Evolutionary conservation across 1,139 yeast species (phyloP).

Genomic region (Suhomyces yuchorum): DNA sequence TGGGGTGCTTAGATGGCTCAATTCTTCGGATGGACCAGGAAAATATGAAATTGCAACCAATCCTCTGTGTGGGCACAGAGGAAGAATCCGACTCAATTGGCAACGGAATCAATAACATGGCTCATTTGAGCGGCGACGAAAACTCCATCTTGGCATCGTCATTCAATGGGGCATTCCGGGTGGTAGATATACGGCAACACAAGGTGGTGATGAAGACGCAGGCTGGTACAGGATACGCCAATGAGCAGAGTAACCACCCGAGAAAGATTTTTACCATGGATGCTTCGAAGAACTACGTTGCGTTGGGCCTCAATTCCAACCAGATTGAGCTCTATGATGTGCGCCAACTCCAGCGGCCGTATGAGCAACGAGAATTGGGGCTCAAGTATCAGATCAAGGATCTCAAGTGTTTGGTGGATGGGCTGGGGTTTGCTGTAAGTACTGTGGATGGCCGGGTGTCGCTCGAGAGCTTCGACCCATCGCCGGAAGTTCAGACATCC

Average conservation of each 20-base stretch:
- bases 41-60: conserved; percentile 30
- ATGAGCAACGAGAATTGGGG: conserved; percentile 65
- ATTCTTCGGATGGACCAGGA: conserved; percentile 47
- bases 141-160: conserved; percentile 51
- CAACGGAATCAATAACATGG: conserved; percentile 35
- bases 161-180: conserved; percentile 53
- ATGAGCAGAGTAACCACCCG: neutral
- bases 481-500: conserved; percentile 44
- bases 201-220: conserved; percentile 15
- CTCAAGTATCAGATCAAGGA: conserved; percentile 71
- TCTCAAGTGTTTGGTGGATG: conserved; percentile 58
- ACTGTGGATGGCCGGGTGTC: conserved; percentile 89
- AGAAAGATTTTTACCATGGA: conserved; percentile 70
- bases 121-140: conserved; percentile 26
- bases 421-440: conserved; percentile 72
- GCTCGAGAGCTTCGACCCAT: conserved; percentile 66
- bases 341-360: conserved; percentile 46
- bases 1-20: conserved; percentile 46
- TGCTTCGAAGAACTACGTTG: conserved; percentile 45
- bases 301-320: conserved; percentile 60
- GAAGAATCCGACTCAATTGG: conserved; percentile 18
- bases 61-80: conserved; percentile 12
- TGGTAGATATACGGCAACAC: conserved; percentile 32
- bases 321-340: conserved; percentile 61
- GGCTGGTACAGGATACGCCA: conserved; percentile 3